A percentile compares a stretch with the other conserved stretches of the same genome.
phyloP scores from a whole-genome alignment of 106 monocot genomes.

The Platanthera guangdongensis region DNA sequence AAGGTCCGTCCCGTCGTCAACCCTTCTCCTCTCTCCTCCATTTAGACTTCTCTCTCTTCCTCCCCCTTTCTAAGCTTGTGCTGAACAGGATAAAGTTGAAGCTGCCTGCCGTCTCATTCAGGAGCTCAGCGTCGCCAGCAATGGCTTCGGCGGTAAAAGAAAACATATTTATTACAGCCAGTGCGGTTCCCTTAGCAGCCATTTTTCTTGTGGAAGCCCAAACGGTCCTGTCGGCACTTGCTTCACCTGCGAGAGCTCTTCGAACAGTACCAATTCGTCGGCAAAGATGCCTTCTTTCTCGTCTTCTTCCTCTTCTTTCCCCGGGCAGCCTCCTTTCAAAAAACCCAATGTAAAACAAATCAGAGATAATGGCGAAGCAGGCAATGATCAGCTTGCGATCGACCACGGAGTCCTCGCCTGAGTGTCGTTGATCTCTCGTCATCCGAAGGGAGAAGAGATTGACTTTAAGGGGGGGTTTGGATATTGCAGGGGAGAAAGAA shows the following conservation, averaged over 20 bases:
- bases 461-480: too few relatives aligned
- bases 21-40: neutral
- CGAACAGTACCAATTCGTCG: constrained; percentile 21
- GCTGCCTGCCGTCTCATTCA: constrained; percentile 34
- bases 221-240: constrained; percentile 31
- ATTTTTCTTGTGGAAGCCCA: constrained; percentile 40
- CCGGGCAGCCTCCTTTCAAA: constrained; percentile 15
- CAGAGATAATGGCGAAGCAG: neutral
- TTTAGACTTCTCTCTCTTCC: neutral
- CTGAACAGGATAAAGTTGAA: constrained; percentile 29
- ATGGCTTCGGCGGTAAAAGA: constrained; percentile 24
- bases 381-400: neutral
- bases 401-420: neutral
- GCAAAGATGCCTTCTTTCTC: neutral
- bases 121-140: constrained; percentile 1
- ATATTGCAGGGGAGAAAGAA: neutral
- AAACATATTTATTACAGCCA: constrained; percentile 13
- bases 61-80: neutral
- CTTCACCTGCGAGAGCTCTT: constrained; percentile 55
- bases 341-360: constrained; percentile 3
- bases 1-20: constrained; percentile 26
- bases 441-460: neutral
- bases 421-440: neutral
- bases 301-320: constrained; percentile 24
- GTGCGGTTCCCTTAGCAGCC: neutral